These are phyloP conservation scores for Basipetospora chlamydospora DNA, from an alignment of 2,329 filamentous ascomycete genomes.

Conservation along the genomic window DNA sequence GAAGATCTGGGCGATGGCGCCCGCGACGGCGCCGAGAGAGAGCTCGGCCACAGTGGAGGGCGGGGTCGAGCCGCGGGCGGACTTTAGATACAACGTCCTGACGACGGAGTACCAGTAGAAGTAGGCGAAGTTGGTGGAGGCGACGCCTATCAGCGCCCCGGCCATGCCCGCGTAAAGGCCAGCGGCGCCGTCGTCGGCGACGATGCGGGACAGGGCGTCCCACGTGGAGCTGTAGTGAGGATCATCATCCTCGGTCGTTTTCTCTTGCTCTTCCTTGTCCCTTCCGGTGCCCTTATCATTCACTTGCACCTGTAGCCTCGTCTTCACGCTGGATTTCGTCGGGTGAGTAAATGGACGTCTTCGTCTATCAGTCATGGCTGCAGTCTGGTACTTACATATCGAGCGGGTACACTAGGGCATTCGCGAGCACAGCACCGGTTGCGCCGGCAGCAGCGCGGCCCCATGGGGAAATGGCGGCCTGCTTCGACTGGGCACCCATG, in stretches of 20 bases:
- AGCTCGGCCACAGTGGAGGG: constrained; percentile 75
- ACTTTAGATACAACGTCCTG: constrained; percentile 60
- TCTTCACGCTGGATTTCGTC: constrained; percentile 72
- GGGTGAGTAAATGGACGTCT: neutral
- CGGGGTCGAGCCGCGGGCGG: constrained; percentile 31
- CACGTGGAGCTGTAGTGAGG: constrained; percentile 75
- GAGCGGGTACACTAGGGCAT: constrained; percentile 87
- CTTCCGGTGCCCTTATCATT: too few species aligned
- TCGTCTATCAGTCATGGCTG: neutral
- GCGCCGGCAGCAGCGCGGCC: constrained; percentile 84
- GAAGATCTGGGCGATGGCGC: constrained; percentile 84
- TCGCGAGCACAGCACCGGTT: constrained; percentile 83
- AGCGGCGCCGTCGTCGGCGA: constrained; percentile 60
- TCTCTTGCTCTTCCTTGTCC: constrained; percentile 22
- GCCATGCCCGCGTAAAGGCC: constrained; percentile 85
- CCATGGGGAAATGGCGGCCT: constrained; percentile 69
- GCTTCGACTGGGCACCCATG: constrained; percentile 48
- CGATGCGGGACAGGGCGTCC: constrained; percentile 78
- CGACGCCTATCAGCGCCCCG: constrained; percentile 78
- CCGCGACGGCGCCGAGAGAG: constrained; percentile 70
- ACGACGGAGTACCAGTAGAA: constrained; percentile 98
- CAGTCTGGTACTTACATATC: constrained; percentile 78
- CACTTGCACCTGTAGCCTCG: constrained; percentile 86
- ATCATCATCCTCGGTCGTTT: constrained; percentile 29
- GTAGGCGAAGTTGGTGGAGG: constrained; percentile 97